Evolutionary conservation across 2,329 filamentous ascomycete genomes (phyloP).

Genomic region (Pseudogymnoascus sp.): DNA sequence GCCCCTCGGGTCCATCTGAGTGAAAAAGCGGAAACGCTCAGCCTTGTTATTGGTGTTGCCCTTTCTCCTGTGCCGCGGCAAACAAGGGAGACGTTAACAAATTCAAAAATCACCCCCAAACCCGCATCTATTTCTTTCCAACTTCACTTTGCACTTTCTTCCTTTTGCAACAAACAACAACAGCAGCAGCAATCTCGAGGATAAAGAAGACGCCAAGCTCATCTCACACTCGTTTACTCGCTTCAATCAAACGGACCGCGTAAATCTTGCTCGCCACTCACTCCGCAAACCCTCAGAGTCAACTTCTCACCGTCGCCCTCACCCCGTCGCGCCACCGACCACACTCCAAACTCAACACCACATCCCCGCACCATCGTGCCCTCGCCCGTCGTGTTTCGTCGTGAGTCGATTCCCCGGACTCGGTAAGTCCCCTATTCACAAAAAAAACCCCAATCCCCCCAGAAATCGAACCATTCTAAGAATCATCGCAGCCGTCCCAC

Average conservation of each 20-base stretch:
- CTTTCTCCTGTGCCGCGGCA: neutral
- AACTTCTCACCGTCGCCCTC: neutral
- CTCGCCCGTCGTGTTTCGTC: neutral
- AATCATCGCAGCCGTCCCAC: neutral
- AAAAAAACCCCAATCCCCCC: slow-evolving; percentile 8
- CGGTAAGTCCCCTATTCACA: neutral
- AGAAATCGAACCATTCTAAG: slow-evolving; percentile 14
- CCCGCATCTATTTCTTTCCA: neutral
- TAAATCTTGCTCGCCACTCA: neutral
- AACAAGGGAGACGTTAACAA: neutral
- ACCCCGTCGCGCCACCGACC: neutral
- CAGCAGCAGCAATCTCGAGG: neutral
- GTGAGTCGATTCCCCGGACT: neutral
- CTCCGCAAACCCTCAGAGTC: neutral
- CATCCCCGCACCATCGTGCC: neutral
- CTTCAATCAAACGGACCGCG: neutral
- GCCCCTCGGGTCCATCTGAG: neutral
- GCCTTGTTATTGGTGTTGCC: neutral
- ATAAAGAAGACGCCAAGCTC: neutral
- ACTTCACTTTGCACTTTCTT: neutral
- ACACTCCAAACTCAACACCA: neutral
- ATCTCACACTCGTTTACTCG: neutral
- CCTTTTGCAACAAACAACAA: neutral
- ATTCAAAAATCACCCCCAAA: neutral
- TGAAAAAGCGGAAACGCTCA: neutral